These are phyloP conservation scores for Paraleonurus japonicus DNA, from an alignment of 257 asterid species.

Conservation along the genomic window DNA sequence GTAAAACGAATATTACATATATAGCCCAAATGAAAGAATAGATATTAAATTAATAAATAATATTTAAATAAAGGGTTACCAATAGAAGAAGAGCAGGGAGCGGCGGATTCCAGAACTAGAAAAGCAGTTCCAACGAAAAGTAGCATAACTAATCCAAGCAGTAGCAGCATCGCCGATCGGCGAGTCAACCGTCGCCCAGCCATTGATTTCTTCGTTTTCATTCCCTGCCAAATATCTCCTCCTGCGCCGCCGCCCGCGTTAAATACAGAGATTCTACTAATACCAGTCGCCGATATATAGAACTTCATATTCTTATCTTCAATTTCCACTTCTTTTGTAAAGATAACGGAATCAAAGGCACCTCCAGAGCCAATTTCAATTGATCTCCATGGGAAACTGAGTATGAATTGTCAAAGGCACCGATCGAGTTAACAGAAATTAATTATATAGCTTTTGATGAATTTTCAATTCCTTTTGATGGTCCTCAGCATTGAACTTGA, in stretches of 20 bases:
- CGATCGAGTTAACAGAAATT: neutral
- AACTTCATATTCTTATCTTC: slow-evolving; percentile 2
- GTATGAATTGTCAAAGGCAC: too few species aligned
- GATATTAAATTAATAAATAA: too few species aligned
- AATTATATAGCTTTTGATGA: too few species aligned
- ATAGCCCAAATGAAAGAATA: neutral
- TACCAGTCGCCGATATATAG: neutral
- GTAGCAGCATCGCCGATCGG: slow-evolving; percentile 44
- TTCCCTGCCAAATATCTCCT: neutral
- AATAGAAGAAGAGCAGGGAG: slow-evolving; percentile 60
- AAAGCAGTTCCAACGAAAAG: slow-evolving; percentile 60
- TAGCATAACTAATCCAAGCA: slow-evolving; percentile 54
- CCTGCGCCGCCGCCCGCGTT: neutral
- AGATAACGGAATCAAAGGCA: neutral
- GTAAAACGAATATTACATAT: slow-evolving; percentile 11
- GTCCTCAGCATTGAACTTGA: neutral
- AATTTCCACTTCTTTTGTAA: too few species aligned
- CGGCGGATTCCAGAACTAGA: slow-evolving; percentile 65
- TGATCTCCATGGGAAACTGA: too few species aligned
- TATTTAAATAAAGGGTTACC: slow-evolving; percentile 33
- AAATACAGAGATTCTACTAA: slow-evolving; percentile 5
- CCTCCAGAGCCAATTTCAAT: slow-evolving; percentile 13
- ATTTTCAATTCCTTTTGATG: neutral
- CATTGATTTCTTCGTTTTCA: slow-evolving; percentile 32
- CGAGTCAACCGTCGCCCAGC: slow-evolving; percentile 38